Conservation (phyloP, 352 stramenopile species). For the Elongisporangium anandrum region DNA sequence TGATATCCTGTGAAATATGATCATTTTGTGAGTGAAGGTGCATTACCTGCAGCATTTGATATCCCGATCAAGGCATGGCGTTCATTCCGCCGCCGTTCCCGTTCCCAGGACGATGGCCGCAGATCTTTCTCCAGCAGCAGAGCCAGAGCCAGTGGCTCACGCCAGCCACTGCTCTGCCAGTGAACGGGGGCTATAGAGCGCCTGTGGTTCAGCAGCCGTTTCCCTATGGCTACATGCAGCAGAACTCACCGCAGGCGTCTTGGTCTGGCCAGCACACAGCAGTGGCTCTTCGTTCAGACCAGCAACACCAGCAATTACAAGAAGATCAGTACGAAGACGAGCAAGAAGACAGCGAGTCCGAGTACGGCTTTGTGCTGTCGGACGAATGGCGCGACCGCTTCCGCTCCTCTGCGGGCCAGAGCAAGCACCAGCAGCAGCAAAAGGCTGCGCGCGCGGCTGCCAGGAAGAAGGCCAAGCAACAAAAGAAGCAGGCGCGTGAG, state of each 20-base stretch:
- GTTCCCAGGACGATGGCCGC: constrained; percentile 64
- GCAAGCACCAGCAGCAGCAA: constrained; percentile 6
- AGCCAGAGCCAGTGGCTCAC: constrained; percentile 44
- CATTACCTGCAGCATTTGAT: neutral
- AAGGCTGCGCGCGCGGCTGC: constrained; percentile 2
- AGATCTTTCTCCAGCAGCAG: constrained; percentile 30
- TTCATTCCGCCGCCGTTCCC: constrained; percentile 76
- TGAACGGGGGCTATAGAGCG: neutral
- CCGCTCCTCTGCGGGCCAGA: neutral
- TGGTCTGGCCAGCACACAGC: neutral
- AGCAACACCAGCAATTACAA: neutral
- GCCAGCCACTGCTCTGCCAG: constrained; percentile 13
- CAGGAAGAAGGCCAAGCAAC: constrained; percentile 9
- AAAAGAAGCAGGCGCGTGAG: constrained; percentile 10
- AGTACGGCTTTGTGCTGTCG: constrained; percentile 68
- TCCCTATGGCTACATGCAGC: neutral
- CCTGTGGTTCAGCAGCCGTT: neutral
- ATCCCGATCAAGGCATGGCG: neutral
- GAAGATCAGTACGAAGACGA: constrained; percentile 8
- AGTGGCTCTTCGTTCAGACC: neutral
- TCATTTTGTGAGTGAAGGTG: neutral
- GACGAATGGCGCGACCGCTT: constrained; percentile 71
- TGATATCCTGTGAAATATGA: neutral
- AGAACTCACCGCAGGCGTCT: neutral
- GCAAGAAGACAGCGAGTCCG: constrained; percentile 41